These are phyloP conservation scores for Diaporthe nobilis DNA, from an alignment of 2,329 filamentous ascomycete species.

Conservation along the genomic window DNA sequence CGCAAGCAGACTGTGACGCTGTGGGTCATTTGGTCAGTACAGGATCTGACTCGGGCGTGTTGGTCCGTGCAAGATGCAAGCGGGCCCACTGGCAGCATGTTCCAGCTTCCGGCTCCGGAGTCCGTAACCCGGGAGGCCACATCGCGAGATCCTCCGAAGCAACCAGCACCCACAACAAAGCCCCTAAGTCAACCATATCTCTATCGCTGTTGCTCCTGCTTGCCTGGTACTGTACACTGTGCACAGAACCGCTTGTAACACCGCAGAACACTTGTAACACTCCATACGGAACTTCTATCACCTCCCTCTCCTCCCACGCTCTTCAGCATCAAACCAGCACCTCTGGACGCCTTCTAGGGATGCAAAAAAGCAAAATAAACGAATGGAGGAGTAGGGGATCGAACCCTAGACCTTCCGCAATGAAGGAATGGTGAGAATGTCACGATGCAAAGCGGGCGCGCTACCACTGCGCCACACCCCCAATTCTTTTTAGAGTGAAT, in stretches of 20 bases:
- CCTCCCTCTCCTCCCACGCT: not conserved
- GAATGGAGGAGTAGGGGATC: slow-evolving; percentile 26
- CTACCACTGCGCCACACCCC: slow-evolving; percentile 39
- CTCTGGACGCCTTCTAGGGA: not conserved
- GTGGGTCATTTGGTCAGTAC: not conserved
- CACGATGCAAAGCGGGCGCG: slow-evolving; percentile 37
- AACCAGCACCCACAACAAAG: not conserved
- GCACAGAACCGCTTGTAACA: not conserved
- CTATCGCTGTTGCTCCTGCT: no score
- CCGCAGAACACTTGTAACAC: not conserved
- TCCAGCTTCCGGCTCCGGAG: not conserved
- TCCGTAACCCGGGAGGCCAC: not conserved
- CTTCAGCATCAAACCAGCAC: no score
- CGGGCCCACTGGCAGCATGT: not conserved
- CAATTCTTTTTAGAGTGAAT: not conserved
- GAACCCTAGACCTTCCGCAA: slow-evolving; percentile 38
- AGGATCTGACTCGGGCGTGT: not conserved
- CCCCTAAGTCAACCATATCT: not conserved
- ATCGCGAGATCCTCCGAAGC: not conserved
- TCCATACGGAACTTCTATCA: no score
- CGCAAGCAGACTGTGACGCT: not conserved
- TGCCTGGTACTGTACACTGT: not conserved
- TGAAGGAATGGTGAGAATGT: not conserved
- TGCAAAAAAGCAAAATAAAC: not conserved
- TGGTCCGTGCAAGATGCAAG: not conserved